These are phyloP conservation scores for Phytophthora pisi DNA, from an alignment of 352 stramenopile species.

Conservation along the genomic window DNA sequence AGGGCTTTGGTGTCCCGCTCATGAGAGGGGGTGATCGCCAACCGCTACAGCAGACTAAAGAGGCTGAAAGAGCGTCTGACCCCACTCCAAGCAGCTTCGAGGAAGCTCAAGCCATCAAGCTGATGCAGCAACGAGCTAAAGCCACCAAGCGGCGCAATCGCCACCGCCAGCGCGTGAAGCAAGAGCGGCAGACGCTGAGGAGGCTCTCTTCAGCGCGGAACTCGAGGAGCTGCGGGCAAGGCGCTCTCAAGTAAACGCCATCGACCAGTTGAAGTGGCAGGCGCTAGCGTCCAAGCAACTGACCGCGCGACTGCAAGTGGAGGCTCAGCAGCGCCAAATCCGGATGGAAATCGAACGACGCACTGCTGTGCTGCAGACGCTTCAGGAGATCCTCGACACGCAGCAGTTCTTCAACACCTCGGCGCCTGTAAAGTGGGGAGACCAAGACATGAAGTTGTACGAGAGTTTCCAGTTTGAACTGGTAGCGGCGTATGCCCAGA, in stretches of 20 bases:
- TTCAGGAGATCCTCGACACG: slow-evolving; percentile 9
- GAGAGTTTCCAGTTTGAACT: slow-evolving; percentile 10
- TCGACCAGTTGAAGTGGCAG: slow-evolving; percentile 15
- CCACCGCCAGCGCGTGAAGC: slow-evolving; percentile 18
- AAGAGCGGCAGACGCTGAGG: slow-evolving; percentile 9
- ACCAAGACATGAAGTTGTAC: slow-evolving; percentile 14
- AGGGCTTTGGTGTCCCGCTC: neutral
- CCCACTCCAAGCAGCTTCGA: too few species aligned
- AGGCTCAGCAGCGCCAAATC: slow-evolving; percentile 4
- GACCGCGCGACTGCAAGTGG: slow-evolving; percentile 1
- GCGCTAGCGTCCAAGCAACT: slow-evolving; percentile 15
- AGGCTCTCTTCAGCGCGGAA: neutral
- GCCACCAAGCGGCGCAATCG: slow-evolving; percentile 14
- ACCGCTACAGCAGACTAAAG: too few species aligned
- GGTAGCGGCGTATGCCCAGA: slow-evolving; percentile 6
- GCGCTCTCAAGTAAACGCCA: neutral
- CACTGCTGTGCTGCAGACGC: neutral
- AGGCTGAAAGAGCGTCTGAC: too few species aligned
- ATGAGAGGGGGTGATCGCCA: neutral
- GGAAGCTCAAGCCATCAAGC: slow-evolving; percentile 5
- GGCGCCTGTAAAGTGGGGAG: neutral
- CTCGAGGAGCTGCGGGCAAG: slow-evolving; percentile 8
- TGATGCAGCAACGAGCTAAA: slow-evolving; percentile 7
- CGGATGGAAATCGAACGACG: slow-evolving; percentile 11
- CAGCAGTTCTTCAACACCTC: neutral